Conservation (phyloP, 2,329 filamentous ascomycete genomes). For the Paraconiothyrium sp. region DNA sequence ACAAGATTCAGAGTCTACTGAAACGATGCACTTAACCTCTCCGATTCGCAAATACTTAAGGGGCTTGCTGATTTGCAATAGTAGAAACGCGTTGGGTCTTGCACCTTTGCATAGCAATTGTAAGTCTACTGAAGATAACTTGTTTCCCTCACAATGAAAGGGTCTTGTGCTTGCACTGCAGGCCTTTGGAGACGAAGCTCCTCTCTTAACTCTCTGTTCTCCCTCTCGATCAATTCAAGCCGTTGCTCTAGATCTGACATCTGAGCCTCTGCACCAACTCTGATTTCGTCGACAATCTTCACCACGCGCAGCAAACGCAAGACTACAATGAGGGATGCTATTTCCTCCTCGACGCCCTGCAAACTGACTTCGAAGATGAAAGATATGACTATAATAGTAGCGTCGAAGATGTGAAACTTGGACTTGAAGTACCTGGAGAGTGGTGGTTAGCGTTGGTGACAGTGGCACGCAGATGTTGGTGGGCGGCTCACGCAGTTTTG, state of each 20-base stretch:
- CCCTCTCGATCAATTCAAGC: constrained; percentile 63
- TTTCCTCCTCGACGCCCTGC: constrained; percentile 68
- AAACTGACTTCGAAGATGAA: constrained; percentile 71
- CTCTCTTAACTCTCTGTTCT: constrained; percentile 59
- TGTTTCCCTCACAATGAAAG: background rate
- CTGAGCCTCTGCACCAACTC: constrained; percentile 69
- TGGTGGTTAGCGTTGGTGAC: background rate
- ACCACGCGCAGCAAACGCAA: constrained; percentile 74
- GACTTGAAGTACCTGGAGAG: constrained; percentile 44
- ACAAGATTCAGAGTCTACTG: constrained; percentile 29
- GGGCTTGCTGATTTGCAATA: background rate
- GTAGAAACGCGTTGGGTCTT: background rate
- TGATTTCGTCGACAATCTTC: constrained; percentile 75
- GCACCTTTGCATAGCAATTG: background rate
- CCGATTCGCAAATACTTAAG: background rate
- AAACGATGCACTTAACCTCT: constrained; percentile 7
- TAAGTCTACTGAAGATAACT: background rate
- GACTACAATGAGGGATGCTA: constrained; percentile 72
- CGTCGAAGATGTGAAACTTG: constrained; percentile 71
- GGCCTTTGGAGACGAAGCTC: constrained; percentile 25
- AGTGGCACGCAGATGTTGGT: background rate
- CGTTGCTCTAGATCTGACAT: constrained; percentile 66
- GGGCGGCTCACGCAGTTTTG: constrained; percentile 61
- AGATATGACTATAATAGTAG: constrained; percentile 67
- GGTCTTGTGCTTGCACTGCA: background rate